A percentile compares a stretch with the other conserved stretches of the same genome.
Conservation (phyloP, 108 stramenopile genomes). For the Asterionellopsis glacialis region DNA sequence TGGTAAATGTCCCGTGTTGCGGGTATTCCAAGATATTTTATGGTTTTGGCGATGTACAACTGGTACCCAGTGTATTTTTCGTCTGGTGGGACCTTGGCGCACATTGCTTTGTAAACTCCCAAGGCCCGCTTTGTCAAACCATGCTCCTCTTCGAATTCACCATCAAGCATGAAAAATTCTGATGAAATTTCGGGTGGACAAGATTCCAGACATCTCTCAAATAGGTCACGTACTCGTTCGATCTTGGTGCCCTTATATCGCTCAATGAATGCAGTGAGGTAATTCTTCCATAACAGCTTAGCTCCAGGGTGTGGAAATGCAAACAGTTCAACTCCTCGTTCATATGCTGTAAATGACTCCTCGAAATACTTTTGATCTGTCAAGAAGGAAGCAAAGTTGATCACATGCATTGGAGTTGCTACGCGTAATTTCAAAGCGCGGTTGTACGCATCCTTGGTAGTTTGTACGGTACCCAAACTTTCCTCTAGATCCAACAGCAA, state of each 20-base stretch:
- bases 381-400: constrained; percentile 93
- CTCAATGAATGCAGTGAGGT: constrained; percentile 81
- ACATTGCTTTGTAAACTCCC: constrained; percentile 86
- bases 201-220: constrained; percentile 85
- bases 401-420: constrained; percentile 90
- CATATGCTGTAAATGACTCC: constrained; percentile 88
- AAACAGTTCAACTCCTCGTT: constrained; percentile 89
- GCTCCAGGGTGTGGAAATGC: constrained; percentile 87
- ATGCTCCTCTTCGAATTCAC: constrained; percentile 92
- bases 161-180: constrained; percentile 88
- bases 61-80: constrained; percentile 86
- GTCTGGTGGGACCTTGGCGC: constrained; percentile 70
- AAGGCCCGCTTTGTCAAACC: constrained; percentile 92
- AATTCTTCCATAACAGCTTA: constrained; percentile 84
- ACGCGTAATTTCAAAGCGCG: constrained; percentile 89
- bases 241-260: constrained; percentile 93
- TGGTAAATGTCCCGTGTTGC: constrained; percentile 91
- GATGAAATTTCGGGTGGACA: constrained; percentile 84
- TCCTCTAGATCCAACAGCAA: constrained; percentile 96
- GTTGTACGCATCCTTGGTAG: constrained; percentile 93
- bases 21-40: constrained; percentile 82
- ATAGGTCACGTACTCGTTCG: constrained; percentile 90
- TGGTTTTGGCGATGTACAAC: constrained; percentile 89
- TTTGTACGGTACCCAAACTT: constrained; percentile 89
- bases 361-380: constrained; percentile 94